Evolutionary conservation across 495 filamentous ascomycete genomes (phyloP).

Genomic region (Chaetomium fimeti): DNA sequence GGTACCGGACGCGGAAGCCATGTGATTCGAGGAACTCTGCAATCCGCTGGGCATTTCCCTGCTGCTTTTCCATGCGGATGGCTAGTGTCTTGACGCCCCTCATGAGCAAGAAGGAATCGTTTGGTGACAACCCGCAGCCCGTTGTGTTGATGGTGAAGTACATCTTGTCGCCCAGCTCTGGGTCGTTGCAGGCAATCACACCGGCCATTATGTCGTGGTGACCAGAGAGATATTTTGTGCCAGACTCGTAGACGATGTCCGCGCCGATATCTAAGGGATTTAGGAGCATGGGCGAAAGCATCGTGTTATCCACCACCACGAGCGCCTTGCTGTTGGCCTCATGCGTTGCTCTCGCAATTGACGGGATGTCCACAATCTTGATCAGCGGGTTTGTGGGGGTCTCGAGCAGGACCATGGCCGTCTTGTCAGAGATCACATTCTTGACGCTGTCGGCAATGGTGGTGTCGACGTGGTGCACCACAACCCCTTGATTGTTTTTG

Average conservation of each 20-base stretch:
- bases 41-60: slow-evolving; percentile 83
- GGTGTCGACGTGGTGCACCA: slow-evolving; percentile 95
- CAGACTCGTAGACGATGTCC: slow-evolving; percentile 94
- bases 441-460: slow-evolving; percentile 67
- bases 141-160: slow-evolving; percentile 96
- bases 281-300: slow-evolving; percentile 89
- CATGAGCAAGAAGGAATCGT: slow-evolving; percentile 93
- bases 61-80: slow-evolving; percentile 98
- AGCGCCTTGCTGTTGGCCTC: slow-evolving; percentile 75
- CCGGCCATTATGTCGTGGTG: slow-evolving; percentile 99
- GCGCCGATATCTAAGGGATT: slow-evolving; percentile 93
- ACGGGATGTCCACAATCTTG: slow-evolving; percentile 90
- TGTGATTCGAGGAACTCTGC: slow-evolving; percentile 87
- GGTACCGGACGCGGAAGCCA: slow-evolving; percentile 93
- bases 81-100: slow-evolving; percentile 93
- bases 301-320: slow-evolving; percentile 95
- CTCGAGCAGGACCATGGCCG: slow-evolving; percentile 93
- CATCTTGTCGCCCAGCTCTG: slow-evolving; percentile 76
- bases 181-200: slow-evolving; percentile 84
- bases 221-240: slow-evolving; percentile 95
- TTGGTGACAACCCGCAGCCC: slow-evolving; percentile 88
- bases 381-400: slow-evolving; percentile 97
- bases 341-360: slow-evolving; percentile 72
- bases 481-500: slow-evolving; percentile 77
- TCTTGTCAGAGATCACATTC: slow-evolving; percentile 70